Percentiles rank a stretch among this genome's conserved stretches.
Conservation (phyloP, 2,329 filamentous ascomycete genomes). For the Fusarium humuli region DNA sequence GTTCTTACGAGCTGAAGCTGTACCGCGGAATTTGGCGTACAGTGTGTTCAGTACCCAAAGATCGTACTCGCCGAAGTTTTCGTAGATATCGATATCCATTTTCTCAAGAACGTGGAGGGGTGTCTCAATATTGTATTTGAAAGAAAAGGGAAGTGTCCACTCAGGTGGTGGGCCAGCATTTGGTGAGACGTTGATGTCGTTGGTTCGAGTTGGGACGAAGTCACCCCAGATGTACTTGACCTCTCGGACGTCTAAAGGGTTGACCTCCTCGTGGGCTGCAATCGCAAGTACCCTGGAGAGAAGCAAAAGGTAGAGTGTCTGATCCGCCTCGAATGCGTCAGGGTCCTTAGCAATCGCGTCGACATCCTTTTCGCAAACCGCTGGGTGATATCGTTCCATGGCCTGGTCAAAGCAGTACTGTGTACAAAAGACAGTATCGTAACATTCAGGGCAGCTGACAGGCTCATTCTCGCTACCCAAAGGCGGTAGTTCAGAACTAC, state of each 20-base stretch:
- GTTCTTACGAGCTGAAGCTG: conserved; percentile 86
- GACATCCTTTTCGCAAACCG: conserved; percentile 74
- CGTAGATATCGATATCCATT: conserved; percentile 84
- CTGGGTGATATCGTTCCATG: conserved; percentile 70
- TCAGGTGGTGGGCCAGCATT: conserved; percentile 67
- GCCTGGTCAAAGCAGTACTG: conserved; percentile 69
- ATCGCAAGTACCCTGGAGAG: conserved; percentile 73
- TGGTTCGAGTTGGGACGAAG: conserved; percentile 65
- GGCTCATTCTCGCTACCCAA: conserved; percentile 61
- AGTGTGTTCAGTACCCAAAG: conserved; percentile 91
- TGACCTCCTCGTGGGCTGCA: conserved; percentile 67
- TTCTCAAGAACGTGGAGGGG: conserved; percentile 84
- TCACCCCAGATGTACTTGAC: conserved; percentile 78
- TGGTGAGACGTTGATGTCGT: conserved; percentile 66
- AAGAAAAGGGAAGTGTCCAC: conserved; percentile 81
- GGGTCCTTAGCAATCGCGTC: conserved; percentile 74
- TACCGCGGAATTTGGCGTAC: conserved; percentile 92
- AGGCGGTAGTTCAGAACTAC: conserved; percentile 77
- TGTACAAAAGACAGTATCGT: conserved; percentile 75
- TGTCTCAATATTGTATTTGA: conserved; percentile 78
- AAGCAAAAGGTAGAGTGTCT: conserved; percentile 72
- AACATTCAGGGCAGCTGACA: conserved; percentile 69
- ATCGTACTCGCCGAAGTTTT: conserved; percentile 69
- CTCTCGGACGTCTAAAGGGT: conserved; percentile 73
- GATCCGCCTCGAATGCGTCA: conserved; percentile 68